phyloP scores from a whole-genome alignment of 2,329 filamentous ascomycete species.

The Cordyceps fumosorosea region DNA sequence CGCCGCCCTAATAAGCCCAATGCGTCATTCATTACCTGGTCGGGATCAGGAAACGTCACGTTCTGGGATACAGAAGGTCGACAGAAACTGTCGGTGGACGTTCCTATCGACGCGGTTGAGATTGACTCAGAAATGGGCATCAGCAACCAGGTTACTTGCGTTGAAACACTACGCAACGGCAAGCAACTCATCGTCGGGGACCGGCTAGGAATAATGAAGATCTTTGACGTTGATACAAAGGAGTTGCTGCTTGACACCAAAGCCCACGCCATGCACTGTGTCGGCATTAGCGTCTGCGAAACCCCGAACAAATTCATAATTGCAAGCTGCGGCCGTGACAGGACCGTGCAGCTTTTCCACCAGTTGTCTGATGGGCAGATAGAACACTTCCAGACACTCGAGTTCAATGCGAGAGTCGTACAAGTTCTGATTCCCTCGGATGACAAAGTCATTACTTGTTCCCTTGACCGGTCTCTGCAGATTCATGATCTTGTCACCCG shows the following conservation, averaged over 20 bases:
- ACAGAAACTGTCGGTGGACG: conserved; percentile 55
- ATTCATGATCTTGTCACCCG: conserved; percentile 71
- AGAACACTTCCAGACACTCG: conserved; percentile 82
- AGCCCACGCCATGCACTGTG: conserved; percentile 80
- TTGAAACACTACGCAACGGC: conserved; percentile 53
- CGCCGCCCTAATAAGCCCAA: conserved; percentile 50
- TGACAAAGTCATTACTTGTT: conserved; percentile 75
- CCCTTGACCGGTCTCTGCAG: conserved; percentile 79
- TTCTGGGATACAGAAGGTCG: conserved; percentile 76
- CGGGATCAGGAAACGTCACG: conserved; percentile 68
- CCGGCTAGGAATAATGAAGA: conserved; percentile 71
- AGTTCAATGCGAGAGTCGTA: conserved; percentile 82
- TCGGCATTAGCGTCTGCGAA: conserved; percentile 69
- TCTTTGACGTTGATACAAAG: conserved; percentile 58
- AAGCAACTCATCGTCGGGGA: conserved; percentile 76
- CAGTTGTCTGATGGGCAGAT: conserved; percentile 50
- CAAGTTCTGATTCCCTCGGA: conserved; percentile 67
- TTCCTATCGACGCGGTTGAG: conserved; percentile 61
- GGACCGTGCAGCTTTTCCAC: conserved; percentile 87
- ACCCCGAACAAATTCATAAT: conserved; percentile 57
- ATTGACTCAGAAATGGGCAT: conserved; percentile 44
- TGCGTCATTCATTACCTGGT: conserved; percentile 85
- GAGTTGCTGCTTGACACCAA: conserved; percentile 64
- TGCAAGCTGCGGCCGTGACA: conserved; percentile 79
- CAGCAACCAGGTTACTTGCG: conserved; percentile 53